Percentiles rank a stretch among this genome's conserved stretches.
These are phyloP conservation scores for Lophiotrema nucula DNA, from an alignment of 495 filamentous ascomycete species.

Conservation along the genomic window DNA sequence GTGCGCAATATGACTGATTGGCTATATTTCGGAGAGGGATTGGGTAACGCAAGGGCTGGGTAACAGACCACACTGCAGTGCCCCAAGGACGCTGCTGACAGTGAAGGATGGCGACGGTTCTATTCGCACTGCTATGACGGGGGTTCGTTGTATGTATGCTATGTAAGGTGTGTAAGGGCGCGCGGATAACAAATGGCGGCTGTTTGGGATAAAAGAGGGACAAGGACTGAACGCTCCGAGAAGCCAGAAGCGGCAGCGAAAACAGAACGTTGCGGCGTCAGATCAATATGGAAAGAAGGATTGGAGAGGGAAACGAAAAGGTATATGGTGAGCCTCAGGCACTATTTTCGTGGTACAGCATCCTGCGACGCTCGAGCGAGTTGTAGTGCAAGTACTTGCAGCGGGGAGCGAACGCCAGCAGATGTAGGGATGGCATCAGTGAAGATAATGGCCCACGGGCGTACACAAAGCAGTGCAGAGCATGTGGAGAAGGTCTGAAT, in stretches of 20 bases:
- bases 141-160: too few species aligned
- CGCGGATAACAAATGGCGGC: slow-evolving; percentile 1
- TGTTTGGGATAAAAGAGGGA: slow-evolving; percentile 14
- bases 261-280: slow-evolving; percentile 3
- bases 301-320: slow-evolving; percentile 23
- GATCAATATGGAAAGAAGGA: slow-evolving; percentile 8
- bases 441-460: neutral
- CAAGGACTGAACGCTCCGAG: slow-evolving; percentile 7
- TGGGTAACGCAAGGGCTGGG: slow-evolving; percentile 21
- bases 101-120: neutral
- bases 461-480: slow-evolving; percentile 2
- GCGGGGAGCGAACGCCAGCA: slow-evolving; percentile 8
- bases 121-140: slow-evolving; percentile 12
- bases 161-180: too few species aligned
- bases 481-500: slow-evolving; percentile 28
- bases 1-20: slow-evolving; percentile 28
- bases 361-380: slow-evolving; percentile 24
- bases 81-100: slow-evolving; percentile 22
- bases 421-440: slow-evolving; percentile 29
- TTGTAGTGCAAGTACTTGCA: slow-evolving; percentile 12
- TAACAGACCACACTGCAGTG: slow-evolving; percentile 13
- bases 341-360: slow-evolving; percentile 23
- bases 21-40: slow-evolving; percentile 19
- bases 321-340: slow-evolving; percentile 19
- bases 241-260: slow-evolving; percentile 12